Conservation (phyloP, 176 grass and related monocot genomes). For the bread wheat (Triticum aestivum) region IWGSC_CS_RefSeq_v2.1 NC_057801.1:150830568-150831067, state of each 20-base stretch:
- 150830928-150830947: too few relatives aligned
- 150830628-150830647: background rate
- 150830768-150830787: background rate
- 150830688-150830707: background rate
- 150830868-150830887: too few relatives aligned
- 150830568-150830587: background rate
- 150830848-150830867: background rate
- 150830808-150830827: background rate
- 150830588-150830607: background rate
- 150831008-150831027: too few relatives aligned
- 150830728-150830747: background rate
- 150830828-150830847: background rate
- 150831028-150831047: too few relatives aligned
- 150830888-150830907: too few relatives aligned
- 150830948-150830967: too few relatives aligned
- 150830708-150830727: background rate
- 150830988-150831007: too few relatives aligned
- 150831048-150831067: too few relatives aligned
- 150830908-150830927: too few relatives aligned
- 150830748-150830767: background rate
- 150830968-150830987: too few relatives aligned
- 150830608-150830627: background rate
- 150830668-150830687: background rate
- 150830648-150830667: background rate
- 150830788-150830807: background rate